A percentile compares a stretch with the other conserved stretches of the same genome.
phyloP scores from a whole-genome alignment of 2,329 filamentous ascomycete species.

The Aspergillus niger region DNA sequence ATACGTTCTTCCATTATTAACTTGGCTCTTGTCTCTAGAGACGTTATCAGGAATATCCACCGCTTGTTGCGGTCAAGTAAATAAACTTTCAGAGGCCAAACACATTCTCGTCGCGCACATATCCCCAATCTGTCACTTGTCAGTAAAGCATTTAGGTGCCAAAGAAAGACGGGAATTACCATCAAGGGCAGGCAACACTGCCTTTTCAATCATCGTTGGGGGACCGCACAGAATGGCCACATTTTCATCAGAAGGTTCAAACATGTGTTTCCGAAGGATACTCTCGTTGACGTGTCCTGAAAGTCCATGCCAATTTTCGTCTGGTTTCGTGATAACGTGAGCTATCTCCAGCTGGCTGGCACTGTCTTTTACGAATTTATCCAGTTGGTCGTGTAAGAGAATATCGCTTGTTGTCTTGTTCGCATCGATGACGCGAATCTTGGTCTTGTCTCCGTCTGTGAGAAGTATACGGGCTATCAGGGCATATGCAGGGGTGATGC shows the following conservation, averaged over 20 bases:
- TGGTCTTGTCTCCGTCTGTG: conserved; percentile 44
- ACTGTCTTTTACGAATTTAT: conserved; percentile 9
- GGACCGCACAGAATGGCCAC: conserved; percentile 55
- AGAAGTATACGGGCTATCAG: conserved; percentile 50
- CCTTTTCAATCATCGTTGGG: conserved; percentile 54
- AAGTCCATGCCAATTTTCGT: conserved; percentile 13
- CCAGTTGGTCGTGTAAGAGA: conserved; percentile 13
- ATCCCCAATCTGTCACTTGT: conserved; percentile 41
- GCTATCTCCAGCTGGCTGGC: conserved; percentile 13
- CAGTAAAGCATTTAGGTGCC: background rate
- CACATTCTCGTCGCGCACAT: conserved; percentile 48
- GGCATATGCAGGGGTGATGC: conserved; percentile 56
- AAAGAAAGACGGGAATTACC: background rate
- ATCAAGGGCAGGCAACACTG: conserved; percentile 52
- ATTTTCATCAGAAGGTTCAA: conserved; percentile 41
- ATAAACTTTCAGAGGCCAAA: conserved; percentile 36
- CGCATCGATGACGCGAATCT: conserved; percentile 27
- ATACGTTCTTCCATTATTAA: background rate
- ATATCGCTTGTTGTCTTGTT: conserved; percentile 18
- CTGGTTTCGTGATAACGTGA: conserved; percentile 17
- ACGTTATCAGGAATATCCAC: no score
- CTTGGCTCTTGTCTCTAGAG: no score
- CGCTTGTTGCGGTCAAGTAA: no score
- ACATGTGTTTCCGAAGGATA: conserved; percentile 14
- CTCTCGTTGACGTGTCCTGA: conserved; percentile 15